Base-by-base conservation (phyloP, 345 rosid genomes). In the Euphorbia pulcherrima region DNA sequence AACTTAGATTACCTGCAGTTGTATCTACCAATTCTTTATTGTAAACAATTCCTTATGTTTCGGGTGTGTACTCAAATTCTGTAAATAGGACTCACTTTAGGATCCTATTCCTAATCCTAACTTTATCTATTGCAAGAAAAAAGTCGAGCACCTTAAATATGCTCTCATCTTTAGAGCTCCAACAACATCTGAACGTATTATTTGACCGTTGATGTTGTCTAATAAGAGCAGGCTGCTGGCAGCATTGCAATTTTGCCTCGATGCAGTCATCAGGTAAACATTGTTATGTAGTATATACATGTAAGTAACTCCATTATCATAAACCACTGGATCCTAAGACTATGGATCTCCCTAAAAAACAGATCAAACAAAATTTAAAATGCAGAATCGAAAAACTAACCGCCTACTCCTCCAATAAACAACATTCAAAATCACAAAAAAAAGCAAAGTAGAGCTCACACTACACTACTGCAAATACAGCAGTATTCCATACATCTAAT, bases 101-200 rank as follows among this genome's bases (percentile, higher is more conserved):
- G 24, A 62, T n/a, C 23, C 40, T 62, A 21, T 39, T 21, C 3
- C 21, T 60, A 37, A 29, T 11, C 47, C 7, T 60, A 18, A 60
- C 24, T 10, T 26, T 20, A 35, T 20, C 9, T 60, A 35, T 60
- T 35, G 26, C 8, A 62, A 30, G 23, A n/a, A 24, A 62, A 40
- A 33, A 40, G 51, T 12, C 65, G 40, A 21, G 68, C 66, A 94
- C 99, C 91, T 94, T 78, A 94, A 76, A 76, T 85, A 91, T 24
- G 99, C 86, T 78, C 99, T 85, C 99, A 94, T 94, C 88, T 94
- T 94, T 76, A 94, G 73, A 29, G 96, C 97, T 70, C 99, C 99
- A 65, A 89, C 95, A 55, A 94, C 96, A 81, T 94, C 97, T 9
- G 97, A 91, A 74, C 95, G 80, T 67, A 91, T 79, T 30, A 94